A percentile compares a stretch with the other conserved stretches of the same genome.
Evolutionary conservation across 1,284 basidiomycete species (phyloP).

Genomic region (Austroboletus novae-zelandiae): DNA sequence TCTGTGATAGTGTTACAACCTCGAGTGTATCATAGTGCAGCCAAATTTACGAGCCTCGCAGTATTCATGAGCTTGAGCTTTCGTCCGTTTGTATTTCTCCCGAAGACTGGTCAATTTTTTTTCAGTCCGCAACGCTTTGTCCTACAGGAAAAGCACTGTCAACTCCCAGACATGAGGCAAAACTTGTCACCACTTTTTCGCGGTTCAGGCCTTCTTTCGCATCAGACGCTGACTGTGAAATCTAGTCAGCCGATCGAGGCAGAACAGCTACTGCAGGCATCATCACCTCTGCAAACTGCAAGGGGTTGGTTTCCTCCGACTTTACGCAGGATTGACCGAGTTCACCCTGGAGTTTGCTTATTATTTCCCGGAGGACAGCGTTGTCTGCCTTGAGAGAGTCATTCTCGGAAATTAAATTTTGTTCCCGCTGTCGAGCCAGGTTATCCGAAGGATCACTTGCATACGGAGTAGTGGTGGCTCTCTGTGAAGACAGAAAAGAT

Average conservation of each 20-base stretch:
- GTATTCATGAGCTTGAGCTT: conserved; percentile 15
- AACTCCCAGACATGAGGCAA: not conserved
- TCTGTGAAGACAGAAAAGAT: conserved; percentile 7
- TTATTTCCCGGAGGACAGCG: conserved; percentile 9
- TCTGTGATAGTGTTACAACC: conserved; percentile 14
- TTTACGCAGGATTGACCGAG: conserved; percentile 18
- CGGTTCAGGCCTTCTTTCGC: conserved; percentile 8
- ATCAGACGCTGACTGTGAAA: conserved; percentile 8
- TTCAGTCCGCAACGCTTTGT: conserved; percentile 6
- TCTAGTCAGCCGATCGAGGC: conserved; percentile 2
- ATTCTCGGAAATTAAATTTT: conserved; percentile 17
- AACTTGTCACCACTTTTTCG: conserved; percentile 14
- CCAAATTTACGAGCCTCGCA: conserved; percentile 17
- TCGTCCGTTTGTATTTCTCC: conserved; percentile 24
- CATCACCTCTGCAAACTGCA: conserved; percentile 9
- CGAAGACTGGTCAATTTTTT: conserved; percentile 14
- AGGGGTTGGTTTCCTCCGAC: conserved; percentile 8
- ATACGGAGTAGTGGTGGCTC: not conserved
- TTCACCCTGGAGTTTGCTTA: conserved; percentile 15
- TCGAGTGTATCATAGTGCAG: not conserved
- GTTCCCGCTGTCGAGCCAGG: conserved; percentile 5
- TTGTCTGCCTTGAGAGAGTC: conserved; percentile 21
- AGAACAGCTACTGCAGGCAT: not conserved
- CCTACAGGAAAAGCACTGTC: conserved; percentile 9
- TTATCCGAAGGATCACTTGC: conserved; percentile 1